Percentiles rank a stretch among this genome's conserved stretches.
Evolutionary conservation across 2,329 filamentous ascomycete genomes (phyloP).

Genomic region (Pleomassaria siparia): DNA sequence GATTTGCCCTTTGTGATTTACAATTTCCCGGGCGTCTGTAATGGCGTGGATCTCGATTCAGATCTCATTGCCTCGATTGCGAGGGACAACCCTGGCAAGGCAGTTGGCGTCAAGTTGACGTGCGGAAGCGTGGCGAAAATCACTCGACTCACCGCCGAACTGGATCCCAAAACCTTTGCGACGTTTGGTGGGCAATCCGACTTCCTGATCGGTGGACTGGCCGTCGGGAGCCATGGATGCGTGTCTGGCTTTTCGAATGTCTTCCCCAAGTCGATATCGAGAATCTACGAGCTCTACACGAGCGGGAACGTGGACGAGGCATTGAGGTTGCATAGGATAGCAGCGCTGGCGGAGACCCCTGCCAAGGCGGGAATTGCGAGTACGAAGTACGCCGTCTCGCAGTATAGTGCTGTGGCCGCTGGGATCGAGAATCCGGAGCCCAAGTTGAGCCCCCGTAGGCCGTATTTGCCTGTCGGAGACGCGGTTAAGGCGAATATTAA

Average conservation of each 20-base stretch:
- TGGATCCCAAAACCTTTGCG: constrained; percentile 60
- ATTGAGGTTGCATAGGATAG: constrained; percentile 60
- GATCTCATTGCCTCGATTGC: constrained; percentile 63
- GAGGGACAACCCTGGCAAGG: constrained; percentile 57
- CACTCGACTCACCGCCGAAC: constrained; percentile 58
- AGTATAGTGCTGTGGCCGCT: constrained; percentile 62
- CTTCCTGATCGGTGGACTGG: constrained; percentile 62
- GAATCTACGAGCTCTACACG: constrained; percentile 63
- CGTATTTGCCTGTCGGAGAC: constrained; percentile 31
- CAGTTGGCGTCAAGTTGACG: constrained; percentile 71
- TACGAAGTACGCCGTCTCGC: constrained; percentile 68
- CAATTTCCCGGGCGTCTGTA: constrained; percentile 70
- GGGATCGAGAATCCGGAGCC: constrained; percentile 44
- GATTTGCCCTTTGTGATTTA: constrained; percentile 69
- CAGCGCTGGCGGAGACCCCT: constrained; percentile 65
- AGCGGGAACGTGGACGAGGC: constrained; percentile 61
- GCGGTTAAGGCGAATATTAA: constrained; percentile 26
- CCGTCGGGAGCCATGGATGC: constrained; percentile 56
- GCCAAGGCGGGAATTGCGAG: constrained; percentile 67
- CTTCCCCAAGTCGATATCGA: constrained; percentile 58
- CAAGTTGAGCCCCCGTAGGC: constrained; percentile 29
- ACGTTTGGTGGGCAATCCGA: constrained; percentile 74
- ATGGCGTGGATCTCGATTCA: constrained; percentile 68
- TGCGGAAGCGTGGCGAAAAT: constrained; percentile 76
- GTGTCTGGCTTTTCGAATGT: constrained; percentile 62